Evolutionary conservation across 2,329 filamentous ascomycete genomes (phyloP).

Genomic region (Microdochium trichocladiopsis): DNA sequence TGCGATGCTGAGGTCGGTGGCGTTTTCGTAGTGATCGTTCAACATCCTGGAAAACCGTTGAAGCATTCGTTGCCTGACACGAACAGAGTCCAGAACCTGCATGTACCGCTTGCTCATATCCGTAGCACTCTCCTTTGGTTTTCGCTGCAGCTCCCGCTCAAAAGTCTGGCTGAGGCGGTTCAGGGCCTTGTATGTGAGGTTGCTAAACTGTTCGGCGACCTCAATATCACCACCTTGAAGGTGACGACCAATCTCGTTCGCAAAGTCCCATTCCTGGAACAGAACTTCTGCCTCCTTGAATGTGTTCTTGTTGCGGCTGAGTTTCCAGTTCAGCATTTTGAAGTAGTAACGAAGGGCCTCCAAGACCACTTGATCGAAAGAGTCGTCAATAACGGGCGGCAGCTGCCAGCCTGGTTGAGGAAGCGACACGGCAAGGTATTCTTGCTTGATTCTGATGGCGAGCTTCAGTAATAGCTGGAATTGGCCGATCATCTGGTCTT

Average conservation of each 20-base stretch:
- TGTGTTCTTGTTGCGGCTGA: slow-evolving; percentile 95
- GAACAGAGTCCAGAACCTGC: slow-evolving; percentile 88
- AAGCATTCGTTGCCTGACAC: slow-evolving; percentile 90
- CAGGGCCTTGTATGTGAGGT: slow-evolving; percentile 86
- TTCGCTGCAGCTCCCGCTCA: slow-evolving; percentile 79
- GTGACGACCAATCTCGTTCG: slow-evolving; percentile 84
- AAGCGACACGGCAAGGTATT: slow-evolving; percentile 76
- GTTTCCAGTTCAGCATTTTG: slow-evolving; percentile 96
- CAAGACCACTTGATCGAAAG: slow-evolving; percentile 85
- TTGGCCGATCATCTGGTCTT: slow-evolving; percentile 95
- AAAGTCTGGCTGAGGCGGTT: slow-evolving; percentile 85
- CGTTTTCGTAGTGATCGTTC: slow-evolving; percentile 92
- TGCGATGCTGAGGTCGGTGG: slow-evolving; percentile 87
- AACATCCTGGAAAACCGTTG: slow-evolving; percentile 91
- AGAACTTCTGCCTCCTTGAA: slow-evolving; percentile 98
- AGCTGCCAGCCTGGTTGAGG: slow-evolving; percentile 92
- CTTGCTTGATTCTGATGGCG: slow-evolving; percentile 85
- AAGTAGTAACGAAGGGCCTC: slow-evolving; percentile 97
- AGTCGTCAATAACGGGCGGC: slow-evolving; percentile 92
- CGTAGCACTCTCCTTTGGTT: slow-evolving; percentile 71
- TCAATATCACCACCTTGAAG: slow-evolving; percentile 93
- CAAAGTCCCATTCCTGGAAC: slow-evolving; percentile 97
- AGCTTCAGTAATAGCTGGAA: slow-evolving; percentile 91
- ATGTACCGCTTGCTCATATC: slow-evolving; percentile 99
- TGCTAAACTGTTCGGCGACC: slow-evolving; percentile 95